These are phyloP conservation scores for Aspergillus mulundensis DNA, from an alignment of 495 filamentous ascomycete genomes.

Conservation along the genomic window DNA sequence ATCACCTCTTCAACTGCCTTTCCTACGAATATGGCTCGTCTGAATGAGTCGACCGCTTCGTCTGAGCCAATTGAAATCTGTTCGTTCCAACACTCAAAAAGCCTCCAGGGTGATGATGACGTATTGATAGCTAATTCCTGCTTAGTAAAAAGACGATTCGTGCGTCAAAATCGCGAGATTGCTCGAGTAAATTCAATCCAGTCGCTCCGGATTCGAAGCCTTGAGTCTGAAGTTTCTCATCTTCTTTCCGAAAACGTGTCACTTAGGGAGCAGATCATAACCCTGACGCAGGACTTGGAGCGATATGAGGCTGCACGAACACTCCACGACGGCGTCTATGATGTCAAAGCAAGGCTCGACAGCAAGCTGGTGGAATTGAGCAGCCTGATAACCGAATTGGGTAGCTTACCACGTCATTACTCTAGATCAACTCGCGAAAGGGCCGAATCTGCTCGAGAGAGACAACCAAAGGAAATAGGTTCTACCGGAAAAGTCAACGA, in stretches of 20 bases:
- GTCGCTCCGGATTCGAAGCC: constrained; percentile 78
- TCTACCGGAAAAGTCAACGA: constrained; percentile 15
- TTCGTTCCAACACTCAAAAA: constrained; percentile 44
- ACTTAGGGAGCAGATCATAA: constrained; percentile 72
- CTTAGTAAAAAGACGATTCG: constrained; percentile 77
- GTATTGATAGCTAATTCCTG: constrained; percentile 7
- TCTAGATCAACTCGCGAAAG: constrained; percentile 18
- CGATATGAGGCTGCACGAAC: constrained; percentile 38
- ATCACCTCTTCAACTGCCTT: not conserved
- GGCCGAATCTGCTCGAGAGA: constrained; percentile 8
- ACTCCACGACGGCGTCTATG: constrained; percentile 52
- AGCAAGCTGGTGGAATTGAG: constrained; percentile 64
- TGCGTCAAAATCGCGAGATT: constrained; percentile 93
- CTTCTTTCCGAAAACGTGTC: constrained; percentile 84
- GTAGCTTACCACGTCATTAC: constrained; percentile 41
- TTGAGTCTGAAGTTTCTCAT: constrained; percentile 80
- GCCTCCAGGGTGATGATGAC: not conserved
- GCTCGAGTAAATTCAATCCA: constrained; percentile 87
- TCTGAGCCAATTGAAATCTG: constrained; percentile 74
- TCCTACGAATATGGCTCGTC: constrained; percentile 61
- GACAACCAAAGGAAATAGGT: constrained; percentile 18
- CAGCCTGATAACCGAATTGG: constrained; percentile 59
- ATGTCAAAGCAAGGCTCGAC: constrained; percentile 67
- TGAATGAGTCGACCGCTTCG: constrained; percentile 73
- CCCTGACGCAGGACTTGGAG: constrained; percentile 65